phyloP scores from a whole-genome alignment of 2,329 filamentous ascomycete species.

The Claviceps digitariae region DNA sequence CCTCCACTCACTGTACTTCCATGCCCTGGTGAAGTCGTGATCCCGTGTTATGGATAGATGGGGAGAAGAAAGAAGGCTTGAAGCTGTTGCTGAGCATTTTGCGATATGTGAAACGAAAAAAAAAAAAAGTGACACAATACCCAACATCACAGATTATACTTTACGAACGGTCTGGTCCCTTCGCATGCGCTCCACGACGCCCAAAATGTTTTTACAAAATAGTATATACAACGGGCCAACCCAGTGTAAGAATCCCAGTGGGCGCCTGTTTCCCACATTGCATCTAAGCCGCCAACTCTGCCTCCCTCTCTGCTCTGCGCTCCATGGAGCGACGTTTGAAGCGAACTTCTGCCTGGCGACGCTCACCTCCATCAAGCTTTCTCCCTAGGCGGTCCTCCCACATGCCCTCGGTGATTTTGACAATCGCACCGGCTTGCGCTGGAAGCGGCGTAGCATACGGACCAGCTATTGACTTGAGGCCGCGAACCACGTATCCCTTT shows the following conservation, averaged over 20 bases:
- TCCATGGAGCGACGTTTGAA: slow-evolving; percentile 75
- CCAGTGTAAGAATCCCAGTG: not conserved
- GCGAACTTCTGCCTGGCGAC: slow-evolving; percentile 70
- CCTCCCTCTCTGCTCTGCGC: slow-evolving; percentile 52
- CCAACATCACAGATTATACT: too few species aligned
- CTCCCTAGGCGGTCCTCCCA: slow-evolving; percentile 80
- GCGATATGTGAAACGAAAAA: too few species aligned
- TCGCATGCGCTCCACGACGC: too few species aligned
- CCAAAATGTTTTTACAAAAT: not conserved
- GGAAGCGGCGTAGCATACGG: slow-evolving; percentile 59
- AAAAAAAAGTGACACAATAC: too few species aligned
- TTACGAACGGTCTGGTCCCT: too few species aligned
- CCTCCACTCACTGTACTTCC: too few species aligned
- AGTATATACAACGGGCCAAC: not conserved
- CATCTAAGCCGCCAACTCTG: slow-evolving; percentile 21
- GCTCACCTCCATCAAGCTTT: slow-evolving; percentile 95
- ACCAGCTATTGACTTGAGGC: slow-evolving; percentile 57
- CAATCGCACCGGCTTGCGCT: slow-evolving; percentile 47
- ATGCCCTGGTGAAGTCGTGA: too few species aligned
- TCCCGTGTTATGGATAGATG: too few species aligned
- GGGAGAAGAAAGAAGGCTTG: too few species aligned
- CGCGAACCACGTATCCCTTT: slow-evolving; percentile 47
- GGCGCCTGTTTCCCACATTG: slow-evolving; percentile 10
- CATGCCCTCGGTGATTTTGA: slow-evolving; percentile 70
- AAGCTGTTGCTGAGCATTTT: too few species aligned